Evolutionary conservation across 345 rosid species (phyloP), one percentile per base, ranked within the genome.

Genomic region (Citrus maxima): DNA sequence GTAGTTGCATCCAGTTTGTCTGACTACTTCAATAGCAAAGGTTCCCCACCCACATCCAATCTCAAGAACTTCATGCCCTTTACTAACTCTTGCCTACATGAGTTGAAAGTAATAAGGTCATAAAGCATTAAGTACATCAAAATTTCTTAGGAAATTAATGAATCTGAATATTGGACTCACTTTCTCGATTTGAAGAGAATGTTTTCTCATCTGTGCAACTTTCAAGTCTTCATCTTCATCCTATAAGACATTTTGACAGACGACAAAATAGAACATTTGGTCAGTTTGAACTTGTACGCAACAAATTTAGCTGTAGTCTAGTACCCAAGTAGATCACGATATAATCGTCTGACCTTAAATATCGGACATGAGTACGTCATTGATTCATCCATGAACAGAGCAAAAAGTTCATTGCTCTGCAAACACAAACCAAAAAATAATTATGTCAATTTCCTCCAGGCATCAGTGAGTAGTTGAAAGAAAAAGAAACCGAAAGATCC

Each of bases 41-140:
- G 92, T 84, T 80, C 99, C 99, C 99, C 99, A 95, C 28, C 99
- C 99, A 32, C 89, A 90, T 35, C 99, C 99, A 59, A 95, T 91
- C 79, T 95, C 98, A 7, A 95, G 91, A 82, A 95, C 84, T 81
- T 91, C 91, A 70, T 93, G 92, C 7, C 81, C 62, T 74, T 86
- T 88, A 55, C 73, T 80, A 73, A 95, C 83, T 81, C 91, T 86
- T 13, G 94, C 92, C 97, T 91, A 42, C 13, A 76, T 76, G 54
- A 46, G 16, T 46, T 46, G 64, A 35, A 37, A 55, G 10, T 19
- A 6, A 28, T 35, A 59, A 37, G 40, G 40, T 37, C 30, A 21
- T 54, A 5, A 4, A 66, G 10, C 16, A 56, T 21, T 10, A 73
- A 18, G 13, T 21, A 22, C 27, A 62, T 61, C 2, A 62, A 38